Evolutionary conservation across 257 asterid species (phyloP).

Genomic region (Nicotiana attenuata): DNA sequence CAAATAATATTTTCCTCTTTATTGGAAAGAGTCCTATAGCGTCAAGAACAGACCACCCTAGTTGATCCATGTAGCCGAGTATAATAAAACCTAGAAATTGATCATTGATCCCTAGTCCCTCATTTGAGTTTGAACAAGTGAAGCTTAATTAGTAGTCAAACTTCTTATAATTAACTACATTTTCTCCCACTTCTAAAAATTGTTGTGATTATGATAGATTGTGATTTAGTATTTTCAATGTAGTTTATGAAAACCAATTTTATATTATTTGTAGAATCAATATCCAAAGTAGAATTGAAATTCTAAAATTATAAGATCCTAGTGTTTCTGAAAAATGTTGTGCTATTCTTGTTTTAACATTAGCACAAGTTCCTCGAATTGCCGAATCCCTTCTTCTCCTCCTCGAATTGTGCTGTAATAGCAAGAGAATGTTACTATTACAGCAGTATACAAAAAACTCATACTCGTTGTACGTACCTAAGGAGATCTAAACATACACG

Average conservation of each 20-base stretch:
- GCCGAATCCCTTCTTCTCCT: neutral
- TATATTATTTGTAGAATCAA: neutral
- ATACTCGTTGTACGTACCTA: neutral
- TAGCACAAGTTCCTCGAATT: neutral
- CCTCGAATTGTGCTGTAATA: too few relatives aligned
- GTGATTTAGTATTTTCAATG: neutral
- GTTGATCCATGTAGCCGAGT: neutral
- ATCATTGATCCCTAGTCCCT: neutral
- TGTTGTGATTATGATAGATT: neutral
- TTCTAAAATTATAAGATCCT: neutral
- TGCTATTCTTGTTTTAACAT: neutral
- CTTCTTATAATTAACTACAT: neutral
- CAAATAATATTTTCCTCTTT: neutral
- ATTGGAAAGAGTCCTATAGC: neutral
- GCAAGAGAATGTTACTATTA: too few relatives aligned
- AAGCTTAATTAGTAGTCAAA: neutral
- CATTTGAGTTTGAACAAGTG: neutral
- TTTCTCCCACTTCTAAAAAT: neutral
- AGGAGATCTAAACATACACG: neutral
- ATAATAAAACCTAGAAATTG: too few relatives aligned
- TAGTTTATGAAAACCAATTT: neutral
- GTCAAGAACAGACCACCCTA: neutral
- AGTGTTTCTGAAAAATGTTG: neutral
- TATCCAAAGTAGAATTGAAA: neutral
- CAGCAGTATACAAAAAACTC: too few relatives aligned